Evolutionary conservation across 768 basidiomycete genomes (phyloP).

Genomic region (Gautieria morchelliformis): DNA sequence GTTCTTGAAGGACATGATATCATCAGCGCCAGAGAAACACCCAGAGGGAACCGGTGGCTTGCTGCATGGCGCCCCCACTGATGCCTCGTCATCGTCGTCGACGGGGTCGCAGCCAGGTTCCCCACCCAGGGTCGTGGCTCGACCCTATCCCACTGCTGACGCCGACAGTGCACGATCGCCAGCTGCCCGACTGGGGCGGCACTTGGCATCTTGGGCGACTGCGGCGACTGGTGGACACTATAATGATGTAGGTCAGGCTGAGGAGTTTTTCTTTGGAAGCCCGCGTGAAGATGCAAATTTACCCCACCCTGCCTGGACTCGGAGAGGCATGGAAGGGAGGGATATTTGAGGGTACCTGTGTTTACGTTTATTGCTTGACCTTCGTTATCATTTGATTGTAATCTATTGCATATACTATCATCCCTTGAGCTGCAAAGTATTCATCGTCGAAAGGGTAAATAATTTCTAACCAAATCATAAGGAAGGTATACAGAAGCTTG

Average conservation of each 20-base stretch:
- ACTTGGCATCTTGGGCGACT: neutral
- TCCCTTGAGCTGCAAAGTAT: neutral
- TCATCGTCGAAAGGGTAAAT: neutral
- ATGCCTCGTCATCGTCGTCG: neutral
- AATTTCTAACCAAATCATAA: neutral
- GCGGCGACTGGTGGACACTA: neutral
- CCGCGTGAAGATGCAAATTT: neutral
- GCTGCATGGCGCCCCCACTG: neutral
- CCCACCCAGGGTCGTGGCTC: neutral
- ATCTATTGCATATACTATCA: neutral
- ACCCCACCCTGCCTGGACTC: neutral
- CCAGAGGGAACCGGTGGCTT: neutral
- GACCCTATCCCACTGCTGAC: neutral
- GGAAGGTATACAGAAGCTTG: neutral
- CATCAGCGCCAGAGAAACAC: neutral
- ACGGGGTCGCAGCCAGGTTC: neutral
- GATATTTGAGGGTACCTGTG: neutral
- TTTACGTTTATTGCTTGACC: neutral
- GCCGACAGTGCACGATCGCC: neutral
- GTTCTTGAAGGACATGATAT: slow-evolving; percentile 35
- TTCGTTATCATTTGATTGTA: neutral
- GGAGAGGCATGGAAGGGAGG: neutral
- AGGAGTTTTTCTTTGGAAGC: neutral
- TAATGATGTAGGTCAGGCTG: neutral
- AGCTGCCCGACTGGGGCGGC: neutral